A percentile compares a stretch with the other conserved stretches of the same genome.
Evolutionary conservation across 2,329 filamentous ascomycete genomes (phyloP).

Genomic region (Colletotrichum tofieldiae): DNA sequence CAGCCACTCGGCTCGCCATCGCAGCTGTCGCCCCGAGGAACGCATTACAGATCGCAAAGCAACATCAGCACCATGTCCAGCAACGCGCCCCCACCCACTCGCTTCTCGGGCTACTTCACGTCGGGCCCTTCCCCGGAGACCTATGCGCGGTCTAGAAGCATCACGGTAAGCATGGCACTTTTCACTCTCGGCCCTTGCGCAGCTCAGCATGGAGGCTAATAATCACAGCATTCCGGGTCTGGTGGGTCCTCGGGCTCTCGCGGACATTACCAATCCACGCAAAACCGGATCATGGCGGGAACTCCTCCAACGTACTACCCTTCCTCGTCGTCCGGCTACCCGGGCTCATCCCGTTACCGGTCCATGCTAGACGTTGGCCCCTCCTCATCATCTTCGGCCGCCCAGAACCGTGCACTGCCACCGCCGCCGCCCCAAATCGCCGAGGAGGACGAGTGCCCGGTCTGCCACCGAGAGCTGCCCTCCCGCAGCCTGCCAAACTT

Average conservation of each 20-base stretch:
- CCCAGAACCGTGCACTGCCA: slow-evolving; percentile 56
- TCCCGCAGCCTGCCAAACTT: slow-evolving; percentile 67
- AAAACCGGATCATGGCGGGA: slow-evolving; percentile 59
- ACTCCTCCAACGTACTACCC: slow-evolving; percentile 56
- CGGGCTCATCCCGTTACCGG: slow-evolving; percentile 47
- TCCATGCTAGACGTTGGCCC: slow-evolving; percentile 52
- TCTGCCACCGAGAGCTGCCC: slow-evolving; percentile 82
- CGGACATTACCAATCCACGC: slow-evolving; percentile 53
- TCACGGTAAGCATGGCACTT: slow-evolving; percentile 21
- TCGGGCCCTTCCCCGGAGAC: slow-evolving; percentile 52
- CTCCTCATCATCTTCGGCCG: slow-evolving; percentile 55
- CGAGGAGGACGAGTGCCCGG: slow-evolving; percentile 85
- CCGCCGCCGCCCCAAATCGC: slow-evolving; percentile 66
- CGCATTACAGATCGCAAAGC: slow-evolving; percentile 64
- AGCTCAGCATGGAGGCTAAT: slow-evolving; percentile 37
- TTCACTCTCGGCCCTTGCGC: neutral
- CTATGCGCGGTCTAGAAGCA: slow-evolving; percentile 47
- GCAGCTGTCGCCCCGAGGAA: slow-evolving; percentile 53
- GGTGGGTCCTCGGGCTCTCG: slow-evolving; percentile 48
- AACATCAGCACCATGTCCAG: slow-evolving; percentile 55
- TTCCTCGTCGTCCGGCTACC: slow-evolving; percentile 45
- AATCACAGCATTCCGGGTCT: slow-evolving; percentile 46
- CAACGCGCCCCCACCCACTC: slow-evolving; percentile 48
- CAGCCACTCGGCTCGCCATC: slow-evolving; percentile 54
- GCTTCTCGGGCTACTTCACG: slow-evolving; percentile 57